A percentile compares a stretch with the other conserved stretches of the same genome.
Evolutionary conservation across 2,329 filamentous ascomycete genomes (phyloP).

Genomic region (Magnaporthiopsis rhizophila): DNA sequence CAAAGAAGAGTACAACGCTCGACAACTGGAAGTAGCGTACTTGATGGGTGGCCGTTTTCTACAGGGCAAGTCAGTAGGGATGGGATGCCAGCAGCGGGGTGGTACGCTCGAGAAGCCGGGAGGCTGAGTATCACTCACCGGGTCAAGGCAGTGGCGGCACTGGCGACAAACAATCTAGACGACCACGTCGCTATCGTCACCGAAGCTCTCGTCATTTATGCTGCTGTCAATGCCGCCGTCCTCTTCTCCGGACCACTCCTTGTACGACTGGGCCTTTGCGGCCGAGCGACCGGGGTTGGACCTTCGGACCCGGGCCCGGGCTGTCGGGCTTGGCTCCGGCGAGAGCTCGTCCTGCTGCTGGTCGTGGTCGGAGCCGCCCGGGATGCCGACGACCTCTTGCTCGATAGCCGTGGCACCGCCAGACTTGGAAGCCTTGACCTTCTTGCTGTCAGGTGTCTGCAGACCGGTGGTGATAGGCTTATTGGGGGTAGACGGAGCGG

Average conservation of each 20-base stretch:
- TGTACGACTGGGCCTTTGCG: conserved; percentile 1
- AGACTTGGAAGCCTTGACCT: neutral
- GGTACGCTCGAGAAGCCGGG: too few relatives aligned
- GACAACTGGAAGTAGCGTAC: too few relatives aligned
- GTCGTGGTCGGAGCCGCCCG: neutral
- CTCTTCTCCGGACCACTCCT: conserved; percentile 1
- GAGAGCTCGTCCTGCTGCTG: neutral
- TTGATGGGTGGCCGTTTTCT: too few relatives aligned
- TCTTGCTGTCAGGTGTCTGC: neutral
- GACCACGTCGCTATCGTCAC: neutral
- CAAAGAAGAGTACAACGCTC: too few relatives aligned
- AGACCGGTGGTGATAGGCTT: too few relatives aligned
- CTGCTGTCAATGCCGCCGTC: neutral
- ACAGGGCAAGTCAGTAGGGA: too few relatives aligned
- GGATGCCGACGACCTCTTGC: neutral
- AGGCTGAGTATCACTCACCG: neutral
- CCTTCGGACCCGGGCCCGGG: neutral
- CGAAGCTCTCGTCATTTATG: too few relatives aligned
- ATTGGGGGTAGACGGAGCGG: neutral
- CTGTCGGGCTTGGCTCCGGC: neutral
- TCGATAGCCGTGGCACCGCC: neutral
- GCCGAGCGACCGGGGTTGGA: conserved; percentile 1
- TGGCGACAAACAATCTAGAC: neutral
- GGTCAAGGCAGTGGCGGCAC: neutral
- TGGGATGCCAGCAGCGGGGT: too few relatives aligned